phyloP scores from a whole-genome alignment of 2,329 filamentous ascomycete genomes.

The Cladosporium sp. region DNA sequence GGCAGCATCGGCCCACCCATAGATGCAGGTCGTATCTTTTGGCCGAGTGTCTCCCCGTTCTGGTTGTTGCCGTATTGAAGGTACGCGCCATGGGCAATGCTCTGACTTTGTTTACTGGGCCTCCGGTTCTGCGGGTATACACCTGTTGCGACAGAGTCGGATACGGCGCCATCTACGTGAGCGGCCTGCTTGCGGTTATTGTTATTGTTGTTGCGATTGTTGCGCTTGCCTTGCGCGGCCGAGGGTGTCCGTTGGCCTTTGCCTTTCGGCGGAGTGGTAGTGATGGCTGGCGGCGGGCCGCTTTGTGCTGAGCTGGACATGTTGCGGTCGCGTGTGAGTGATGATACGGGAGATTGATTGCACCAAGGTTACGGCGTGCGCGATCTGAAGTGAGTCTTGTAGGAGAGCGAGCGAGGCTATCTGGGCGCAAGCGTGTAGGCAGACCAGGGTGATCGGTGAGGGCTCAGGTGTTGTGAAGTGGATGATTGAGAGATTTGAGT shows the following conservation, averaged over 20 bases:
- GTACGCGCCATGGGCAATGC: background rate
- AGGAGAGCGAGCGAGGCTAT: constrained; percentile 20
- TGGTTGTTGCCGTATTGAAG: constrained; percentile 25
- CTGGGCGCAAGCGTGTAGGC: constrained; percentile 27
- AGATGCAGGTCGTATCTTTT: constrained; percentile 41
- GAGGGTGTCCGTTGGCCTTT: constrained; percentile 28
- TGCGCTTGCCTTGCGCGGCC: constrained; percentile 27
- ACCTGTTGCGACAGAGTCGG: constrained; percentile 14
- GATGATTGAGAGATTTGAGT: constrained; percentile 21
- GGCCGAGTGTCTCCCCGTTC: constrained; percentile 24
- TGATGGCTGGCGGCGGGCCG: constrained; percentile 29
- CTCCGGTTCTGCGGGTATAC: constrained; percentile 4
- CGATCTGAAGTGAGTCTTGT: constrained; percentile 7
- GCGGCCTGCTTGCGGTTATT: constrained; percentile 27
- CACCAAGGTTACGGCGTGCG: background rate
- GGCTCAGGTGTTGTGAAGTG: constrained; percentile 21
- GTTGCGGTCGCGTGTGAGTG: background rate
- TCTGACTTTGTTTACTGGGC: constrained; percentile 2
- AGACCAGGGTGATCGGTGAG: constrained; percentile 22
- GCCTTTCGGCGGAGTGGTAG: constrained; percentile 19
- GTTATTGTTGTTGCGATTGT: constrained; percentile 36
- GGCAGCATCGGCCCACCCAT: constrained; percentile 45
- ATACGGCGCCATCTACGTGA: constrained; percentile 18
- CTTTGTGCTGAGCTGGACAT: constrained; percentile 14
- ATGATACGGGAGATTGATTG: background rate